Conservation (phyloP, 2,329 filamentous ascomycete genomes). For the Colletotrichum karsti region DNA sequence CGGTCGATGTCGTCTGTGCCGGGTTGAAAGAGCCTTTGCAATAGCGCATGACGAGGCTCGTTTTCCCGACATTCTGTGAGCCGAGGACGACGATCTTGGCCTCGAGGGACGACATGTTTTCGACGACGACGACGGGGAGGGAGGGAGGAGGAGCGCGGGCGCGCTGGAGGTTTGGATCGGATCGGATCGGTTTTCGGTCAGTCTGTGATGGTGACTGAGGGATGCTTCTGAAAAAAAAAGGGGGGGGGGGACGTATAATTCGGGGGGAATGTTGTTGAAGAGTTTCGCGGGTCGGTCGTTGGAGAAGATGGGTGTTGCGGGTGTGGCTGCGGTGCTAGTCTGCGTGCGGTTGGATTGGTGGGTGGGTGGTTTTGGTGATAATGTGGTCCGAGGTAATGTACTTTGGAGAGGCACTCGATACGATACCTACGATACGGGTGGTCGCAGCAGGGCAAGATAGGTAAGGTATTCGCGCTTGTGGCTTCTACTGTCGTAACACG, state of each 20-base stretch:
- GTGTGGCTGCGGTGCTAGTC: conserved; percentile 24
- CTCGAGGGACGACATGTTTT: conserved; percentile 71
- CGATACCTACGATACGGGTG: neutral
- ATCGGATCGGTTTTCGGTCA: neutral
- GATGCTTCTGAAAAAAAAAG: neutral
- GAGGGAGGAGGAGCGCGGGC: neutral
- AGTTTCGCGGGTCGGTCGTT: neutral
- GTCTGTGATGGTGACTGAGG: conserved; percentile 11
- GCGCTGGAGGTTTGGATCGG: neutral
- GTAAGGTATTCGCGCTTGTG: neutral
- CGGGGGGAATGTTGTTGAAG: conserved; percentile 3
- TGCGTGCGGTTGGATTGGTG: neutral
- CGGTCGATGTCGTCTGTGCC: conserved; percentile 72
- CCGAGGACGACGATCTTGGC: conserved; percentile 85
- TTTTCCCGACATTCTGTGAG: conserved; percentile 83
- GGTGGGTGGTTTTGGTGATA: neutral
- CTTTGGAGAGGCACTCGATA: neutral
- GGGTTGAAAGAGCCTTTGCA: conserved; percentile 77
- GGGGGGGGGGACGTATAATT: neutral
- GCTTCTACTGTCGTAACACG: conserved; percentile 2
- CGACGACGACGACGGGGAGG: neutral
- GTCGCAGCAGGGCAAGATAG: neutral
- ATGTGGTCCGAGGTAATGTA: conserved; percentile 15
- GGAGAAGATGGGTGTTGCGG: conserved; percentile 3
- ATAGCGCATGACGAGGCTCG: conserved; percentile 79